Conservation (phyloP, 2,329 filamentous ascomycete genomes). For the Nemania diffusa region DNA sequence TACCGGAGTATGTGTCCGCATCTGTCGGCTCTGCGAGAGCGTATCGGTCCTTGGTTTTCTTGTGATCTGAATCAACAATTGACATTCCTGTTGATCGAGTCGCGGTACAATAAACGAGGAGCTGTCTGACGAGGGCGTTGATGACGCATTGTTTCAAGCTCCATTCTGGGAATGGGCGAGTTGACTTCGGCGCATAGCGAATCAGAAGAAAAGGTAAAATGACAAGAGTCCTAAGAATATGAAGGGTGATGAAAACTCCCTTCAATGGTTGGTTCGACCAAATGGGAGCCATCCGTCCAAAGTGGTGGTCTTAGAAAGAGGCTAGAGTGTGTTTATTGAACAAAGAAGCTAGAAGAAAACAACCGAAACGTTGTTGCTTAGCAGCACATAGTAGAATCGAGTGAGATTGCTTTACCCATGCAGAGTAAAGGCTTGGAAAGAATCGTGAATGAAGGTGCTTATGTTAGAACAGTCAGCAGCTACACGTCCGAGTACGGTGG, state of each 20-base stretch:
- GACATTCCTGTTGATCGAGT: slow-evolving; percentile 17
- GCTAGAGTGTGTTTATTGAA: too few relatives aligned
- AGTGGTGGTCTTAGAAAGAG: too few relatives aligned
- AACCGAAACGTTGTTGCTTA: too few relatives aligned
- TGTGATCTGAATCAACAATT: slow-evolving; percentile 13
- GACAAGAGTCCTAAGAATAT: neutral
- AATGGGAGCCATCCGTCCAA: slow-evolving; percentile 22
- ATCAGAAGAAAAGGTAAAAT: slow-evolving; percentile 23
- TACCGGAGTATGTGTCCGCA: slow-evolving; percentile 7
- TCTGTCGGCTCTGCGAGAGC: slow-evolving; percentile 15
- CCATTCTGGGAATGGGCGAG: slow-evolving; percentile 32
- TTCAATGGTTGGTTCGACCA: slow-evolving; percentile 36
- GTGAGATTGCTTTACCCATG: too few relatives aligned
- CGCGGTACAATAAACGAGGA: slow-evolving; percentile 11
- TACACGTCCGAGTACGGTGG: too few relatives aligned
- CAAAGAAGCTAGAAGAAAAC: too few relatives aligned
- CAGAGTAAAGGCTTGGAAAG: too few relatives aligned
- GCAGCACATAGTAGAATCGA: too few relatives aligned
- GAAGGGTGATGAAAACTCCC: slow-evolving; percentile 25
- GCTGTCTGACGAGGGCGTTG: slow-evolving; percentile 6
- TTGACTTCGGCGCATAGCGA: slow-evolving; percentile 19
- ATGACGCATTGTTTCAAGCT: slow-evolving; percentile 23
- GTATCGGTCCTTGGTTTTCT: slow-evolving; percentile 26
- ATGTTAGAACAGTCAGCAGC: too few relatives aligned
- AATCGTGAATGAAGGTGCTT: too few relatives aligned